Evolutionary conservation across 2,329 filamentous ascomycete species (phyloP).

Genomic region (Cadophora luteo-olivacea): DNA sequence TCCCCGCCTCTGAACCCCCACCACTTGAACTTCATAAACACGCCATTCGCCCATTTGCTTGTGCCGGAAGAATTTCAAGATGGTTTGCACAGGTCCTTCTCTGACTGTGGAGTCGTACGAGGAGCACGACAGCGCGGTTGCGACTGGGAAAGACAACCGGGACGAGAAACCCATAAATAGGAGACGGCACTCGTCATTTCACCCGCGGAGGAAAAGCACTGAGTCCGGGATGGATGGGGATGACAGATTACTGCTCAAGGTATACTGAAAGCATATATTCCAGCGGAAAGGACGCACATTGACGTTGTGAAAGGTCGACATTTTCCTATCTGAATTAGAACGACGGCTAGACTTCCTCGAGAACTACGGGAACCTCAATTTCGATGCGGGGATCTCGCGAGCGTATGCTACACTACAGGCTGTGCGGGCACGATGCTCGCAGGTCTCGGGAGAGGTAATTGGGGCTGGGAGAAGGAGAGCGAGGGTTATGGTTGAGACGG

Average conservation of each 20-base stretch:
- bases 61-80: constrained; percentile 31
- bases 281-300: constrained; percentile 9
- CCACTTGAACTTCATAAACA: constrained; percentile 1
- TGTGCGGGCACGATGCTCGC: constrained; percentile 85
- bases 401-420: constrained; percentile 87
- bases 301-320: constrained; percentile 63
- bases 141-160: constrained; percentile 33
- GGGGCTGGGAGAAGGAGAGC: constrained; percentile 84
- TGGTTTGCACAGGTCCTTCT: constrained; percentile 43
- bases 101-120: constrained; percentile 45
- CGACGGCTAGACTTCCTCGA: constrained; percentile 87
- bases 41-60: constrained; percentile 1
- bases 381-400: constrained; percentile 83
- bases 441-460: constrained; percentile 88
- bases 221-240: constrained; percentile 68
- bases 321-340: constrained; percentile 86
- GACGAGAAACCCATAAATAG: constrained; percentile 36
- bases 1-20: constrained; percentile 13
- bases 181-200: constrained; percentile 62
- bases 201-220: constrained; percentile 60
- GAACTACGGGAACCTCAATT: constrained; percentile 80
- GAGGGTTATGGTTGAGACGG: constrained; percentile 88
- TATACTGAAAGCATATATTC: constrained; percentile 39
- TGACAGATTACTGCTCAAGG: constrained; percentile 65
- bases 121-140: constrained; percentile 31